phyloP scores from a whole-genome alignment of 441 rosid genomes.

The Pelargonium fulgidum region DNA sequence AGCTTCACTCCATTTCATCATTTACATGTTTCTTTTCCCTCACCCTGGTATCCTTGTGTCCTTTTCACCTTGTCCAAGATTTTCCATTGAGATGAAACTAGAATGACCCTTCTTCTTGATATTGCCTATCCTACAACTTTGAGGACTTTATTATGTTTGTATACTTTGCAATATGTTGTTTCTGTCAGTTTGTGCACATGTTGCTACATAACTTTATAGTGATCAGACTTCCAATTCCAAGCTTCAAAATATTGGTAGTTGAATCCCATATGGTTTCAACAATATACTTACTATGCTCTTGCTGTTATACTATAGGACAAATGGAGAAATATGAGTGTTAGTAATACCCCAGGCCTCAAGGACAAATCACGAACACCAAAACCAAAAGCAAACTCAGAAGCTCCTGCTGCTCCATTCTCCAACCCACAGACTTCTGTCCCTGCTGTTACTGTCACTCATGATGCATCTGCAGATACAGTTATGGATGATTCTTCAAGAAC shows the following conservation, averaged over 20 bases:
- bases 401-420: constrained; percentile 26
- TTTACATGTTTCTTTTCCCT: neutral
- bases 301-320: constrained; percentile 42
- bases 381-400: constrained; percentile 38
- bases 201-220: no score
- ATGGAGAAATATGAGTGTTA: constrained; percentile 61
- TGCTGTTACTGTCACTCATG: constrained; percentile 23
- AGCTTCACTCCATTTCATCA: neutral
- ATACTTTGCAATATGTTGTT: neutral
- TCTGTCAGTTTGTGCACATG: neutral
- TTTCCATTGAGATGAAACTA: neutral
- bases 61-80: neutral
- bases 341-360: neutral
- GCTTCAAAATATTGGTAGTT: neutral
- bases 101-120: no score
- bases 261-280: neutral
- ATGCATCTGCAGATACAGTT: constrained; percentile 21
- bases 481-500: constrained; percentile 30
- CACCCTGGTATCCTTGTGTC: neutral
- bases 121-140: neutral
- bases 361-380: constrained; percentile 33
- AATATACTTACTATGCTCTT: neutral
- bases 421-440: constrained; percentile 29
- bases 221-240: neutral
- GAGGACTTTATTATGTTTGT: neutral